Conservation (phyloP, 257 asterid genomes). For the Linderniella brevidens region DNA sequence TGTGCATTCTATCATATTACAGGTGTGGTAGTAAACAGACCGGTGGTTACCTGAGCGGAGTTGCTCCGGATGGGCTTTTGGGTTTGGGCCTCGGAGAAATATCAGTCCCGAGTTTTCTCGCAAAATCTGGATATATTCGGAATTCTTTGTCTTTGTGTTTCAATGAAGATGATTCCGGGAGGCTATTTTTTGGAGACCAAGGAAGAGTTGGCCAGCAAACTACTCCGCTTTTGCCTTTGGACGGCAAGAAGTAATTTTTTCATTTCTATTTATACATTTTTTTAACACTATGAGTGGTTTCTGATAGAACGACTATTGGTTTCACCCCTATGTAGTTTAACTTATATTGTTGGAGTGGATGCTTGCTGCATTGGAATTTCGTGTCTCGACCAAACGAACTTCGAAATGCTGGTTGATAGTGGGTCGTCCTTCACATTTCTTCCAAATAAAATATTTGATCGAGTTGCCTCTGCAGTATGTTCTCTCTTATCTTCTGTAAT, state of each 20-base stretch:
- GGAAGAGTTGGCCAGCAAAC: constrained; percentile 47
- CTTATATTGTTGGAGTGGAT: constrained; percentile 46
- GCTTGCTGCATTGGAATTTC: constrained; percentile 36
- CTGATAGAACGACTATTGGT: constrained; percentile 1
- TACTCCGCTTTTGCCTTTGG: constrained; percentile 31
- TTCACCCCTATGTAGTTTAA: constrained; percentile 23
- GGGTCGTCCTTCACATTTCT: constrained; percentile 75
- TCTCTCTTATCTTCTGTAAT: constrained; percentile 1
- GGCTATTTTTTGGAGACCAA: constrained; percentile 64
- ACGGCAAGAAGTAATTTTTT: constrained; percentile 27
- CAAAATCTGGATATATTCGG: constrained; percentile 53
- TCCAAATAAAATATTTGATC: constrained; percentile 29
- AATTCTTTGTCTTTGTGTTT: constrained; percentile 71
- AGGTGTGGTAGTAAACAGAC: constrained; percentile 83
- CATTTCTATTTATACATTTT: too few species aligned
- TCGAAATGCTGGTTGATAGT: constrained; percentile 48
- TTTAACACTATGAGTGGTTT: constrained; percentile 12
- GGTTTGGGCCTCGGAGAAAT: constrained; percentile 70
- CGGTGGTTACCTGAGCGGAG: constrained; percentile 53
- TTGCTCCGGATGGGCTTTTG: constrained; percentile 78
- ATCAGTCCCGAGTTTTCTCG: constrained; percentile 68
- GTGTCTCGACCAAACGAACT: constrained; percentile 40
- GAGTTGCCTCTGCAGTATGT: constrained; percentile 43
- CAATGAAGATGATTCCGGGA: constrained; percentile 55
- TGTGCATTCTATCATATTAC: constrained; percentile 11